phyloP scores from a whole-genome alignment of 371 early-diverging fungal species.

The Antonospora locustae region DNA sequence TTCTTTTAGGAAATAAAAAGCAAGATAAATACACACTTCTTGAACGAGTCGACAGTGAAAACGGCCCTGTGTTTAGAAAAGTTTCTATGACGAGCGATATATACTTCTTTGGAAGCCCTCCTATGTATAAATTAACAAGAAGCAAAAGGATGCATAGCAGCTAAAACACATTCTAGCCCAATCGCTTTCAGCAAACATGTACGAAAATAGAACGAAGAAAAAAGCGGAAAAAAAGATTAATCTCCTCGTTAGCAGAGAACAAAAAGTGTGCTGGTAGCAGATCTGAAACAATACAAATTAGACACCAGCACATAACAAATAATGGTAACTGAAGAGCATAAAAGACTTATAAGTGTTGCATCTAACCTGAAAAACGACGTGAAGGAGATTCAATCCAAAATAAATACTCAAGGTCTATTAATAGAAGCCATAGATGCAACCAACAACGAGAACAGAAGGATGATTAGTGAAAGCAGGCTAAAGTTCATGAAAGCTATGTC shows the following conservation, averaged over 20 bases:
- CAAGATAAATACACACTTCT: conserved; percentile 11
- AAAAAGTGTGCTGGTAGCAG: no score
- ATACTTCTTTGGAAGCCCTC: conserved; percentile 22
- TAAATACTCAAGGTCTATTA: conserved; percentile 21
- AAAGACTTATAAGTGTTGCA: no score
- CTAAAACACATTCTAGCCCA: no score
- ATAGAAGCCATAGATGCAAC: conserved; percentile 22
- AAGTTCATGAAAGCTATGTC: conserved; percentile 11
- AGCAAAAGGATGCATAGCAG: no score
- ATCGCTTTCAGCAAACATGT: no score
- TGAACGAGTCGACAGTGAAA: conserved; percentile 5
- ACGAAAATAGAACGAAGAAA: no score
- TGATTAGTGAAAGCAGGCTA: conserved; percentile 5
- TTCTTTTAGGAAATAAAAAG: conserved; percentile 21
- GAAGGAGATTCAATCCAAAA: conserved; percentile 13
- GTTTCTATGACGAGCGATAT: conserved; percentile 1
- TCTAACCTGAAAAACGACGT: conserved; percentile 24
- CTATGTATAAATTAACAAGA: conserved; percentile 26
- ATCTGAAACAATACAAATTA: no score
- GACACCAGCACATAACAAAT: no score
- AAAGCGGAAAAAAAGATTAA: no score
- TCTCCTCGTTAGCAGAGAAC: no score
- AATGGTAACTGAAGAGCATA: no score
- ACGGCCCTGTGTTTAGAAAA: background rate
- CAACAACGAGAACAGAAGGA: conserved; percentile 3